phyloP scores from a whole-genome alignment of 257 asterid species.

The Ilex aquifolium region DNA sequence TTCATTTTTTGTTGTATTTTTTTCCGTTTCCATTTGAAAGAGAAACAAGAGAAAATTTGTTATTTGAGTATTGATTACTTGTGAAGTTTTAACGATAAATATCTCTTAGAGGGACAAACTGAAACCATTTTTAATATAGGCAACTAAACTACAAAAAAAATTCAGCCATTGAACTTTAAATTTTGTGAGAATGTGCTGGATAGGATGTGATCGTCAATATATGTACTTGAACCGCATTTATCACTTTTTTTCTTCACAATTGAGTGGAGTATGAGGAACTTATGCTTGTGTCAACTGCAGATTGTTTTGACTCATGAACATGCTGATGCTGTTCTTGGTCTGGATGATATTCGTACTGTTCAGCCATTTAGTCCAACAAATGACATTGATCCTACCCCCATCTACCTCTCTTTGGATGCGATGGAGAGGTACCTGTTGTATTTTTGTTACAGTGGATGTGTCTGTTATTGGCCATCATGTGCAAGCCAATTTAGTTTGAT shows the following conservation, averaged over 20 bases:
- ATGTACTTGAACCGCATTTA: not conserved
- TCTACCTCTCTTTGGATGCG: conserved; percentile 66
- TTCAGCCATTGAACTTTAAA: too few species aligned
- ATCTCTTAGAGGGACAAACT: too few species aligned
- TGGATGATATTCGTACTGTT: conserved; percentile 88
- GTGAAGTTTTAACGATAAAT: too few species aligned
- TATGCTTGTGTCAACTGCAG: conserved; percentile 37
- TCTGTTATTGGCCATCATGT: not conserved
- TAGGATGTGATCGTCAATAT: not conserved
- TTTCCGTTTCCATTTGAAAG: too few species aligned
- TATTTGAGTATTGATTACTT: too few species aligned
- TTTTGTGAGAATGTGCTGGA: too few species aligned
- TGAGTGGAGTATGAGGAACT: conserved; percentile 2
- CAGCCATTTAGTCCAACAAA: conserved; percentile 91
- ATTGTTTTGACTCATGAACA: conserved; percentile 94
- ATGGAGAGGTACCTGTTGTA: conserved; percentile 69
- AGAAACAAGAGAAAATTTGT: too few species aligned
- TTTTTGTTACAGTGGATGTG: not conserved
- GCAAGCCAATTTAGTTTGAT: too few species aligned
- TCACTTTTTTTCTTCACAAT: too few species aligned
- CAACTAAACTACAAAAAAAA: too few species aligned
- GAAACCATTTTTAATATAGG: too few species aligned
- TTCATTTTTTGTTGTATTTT: too few species aligned
- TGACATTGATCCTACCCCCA: conserved; percentile 83
- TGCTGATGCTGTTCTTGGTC: conserved; percentile 98